A percentile compares a stretch with the other conserved stretches of the same genome.
These are phyloP conservation scores for Leishmania aethiopica DNA, from an alignment of 208 protist species.

Conservation along the genomic window DNA sequence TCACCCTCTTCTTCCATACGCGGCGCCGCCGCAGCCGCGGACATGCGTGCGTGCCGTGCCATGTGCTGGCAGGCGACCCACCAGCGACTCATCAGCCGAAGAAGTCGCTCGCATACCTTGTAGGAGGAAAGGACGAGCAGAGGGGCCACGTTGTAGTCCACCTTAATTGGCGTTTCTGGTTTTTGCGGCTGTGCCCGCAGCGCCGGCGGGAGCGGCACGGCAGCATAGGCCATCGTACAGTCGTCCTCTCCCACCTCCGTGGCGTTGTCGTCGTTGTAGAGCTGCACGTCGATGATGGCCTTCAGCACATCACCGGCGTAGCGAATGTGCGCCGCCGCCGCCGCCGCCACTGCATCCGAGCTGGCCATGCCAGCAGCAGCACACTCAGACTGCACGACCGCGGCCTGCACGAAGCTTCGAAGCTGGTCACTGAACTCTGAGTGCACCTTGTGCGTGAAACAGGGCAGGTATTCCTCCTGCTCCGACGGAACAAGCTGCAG, in stretches of 20 bases:
- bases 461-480: conserved; percentile 19
- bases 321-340: conserved; percentile 10
- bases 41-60: not conserved
- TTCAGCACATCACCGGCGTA: conserved; percentile 9
- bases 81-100: conserved; percentile 20
- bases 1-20: conserved; percentile 2
- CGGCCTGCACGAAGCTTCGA: not conserved
- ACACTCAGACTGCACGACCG: not conserved
- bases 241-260: conserved; percentile 21
- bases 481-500: conserved; percentile 27
- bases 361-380: not conserved
- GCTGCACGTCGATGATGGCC: conserved; percentile 14
- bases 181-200: not conserved
- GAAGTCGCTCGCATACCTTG: conserved; percentile 3
- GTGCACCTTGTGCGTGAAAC: conserved; percentile 12
- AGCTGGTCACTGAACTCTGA: conserved; percentile 10
- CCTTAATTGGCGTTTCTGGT: not conserved
- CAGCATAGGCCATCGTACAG: conserved; percentile 14
- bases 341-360: not conserved
- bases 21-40: not conserved
- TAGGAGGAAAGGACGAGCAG: conserved; percentile 19
- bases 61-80: conserved; percentile 14
- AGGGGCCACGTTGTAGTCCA: conserved; percentile 24
- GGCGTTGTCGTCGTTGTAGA: conserved; percentile 9
- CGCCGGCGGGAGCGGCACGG: not conserved